Conservation (phyloP, 768 basidiomycete genomes). For the Candolleomyces aberdarensis region DNA sequence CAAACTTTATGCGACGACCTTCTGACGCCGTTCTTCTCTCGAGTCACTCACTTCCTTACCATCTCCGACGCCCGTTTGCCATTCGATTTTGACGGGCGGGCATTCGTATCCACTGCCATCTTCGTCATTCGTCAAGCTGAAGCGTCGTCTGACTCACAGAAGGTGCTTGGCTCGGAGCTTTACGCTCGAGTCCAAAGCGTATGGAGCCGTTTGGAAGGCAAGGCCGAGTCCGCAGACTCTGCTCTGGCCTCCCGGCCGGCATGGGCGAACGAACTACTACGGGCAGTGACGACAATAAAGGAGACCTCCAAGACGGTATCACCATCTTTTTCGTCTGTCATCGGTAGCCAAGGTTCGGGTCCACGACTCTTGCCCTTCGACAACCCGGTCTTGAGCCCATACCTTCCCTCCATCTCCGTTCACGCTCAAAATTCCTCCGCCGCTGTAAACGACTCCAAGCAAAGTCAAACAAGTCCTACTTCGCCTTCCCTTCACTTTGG, state of each 20-base stretch:
- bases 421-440: constrained; percentile 5
- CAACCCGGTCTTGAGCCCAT: constrained; percentile 28
- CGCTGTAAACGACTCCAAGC: not conserved
- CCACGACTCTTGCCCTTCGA: constrained; percentile 35
- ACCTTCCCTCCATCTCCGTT: constrained; percentile 19
- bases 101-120: constrained; percentile 45
- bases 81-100: constrained; percentile 52
- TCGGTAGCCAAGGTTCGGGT: not conserved
- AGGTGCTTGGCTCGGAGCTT: constrained; percentile 16
- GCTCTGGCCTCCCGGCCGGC: too few relatives aligned
- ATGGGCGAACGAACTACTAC: too few relatives aligned
- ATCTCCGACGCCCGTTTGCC: constrained; percentile 10
- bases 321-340: too few relatives aligned
- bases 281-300: too few relatives aligned
- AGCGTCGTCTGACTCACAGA: constrained; percentile 26
- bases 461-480: too few relatives aligned
- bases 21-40: constrained; percentile 36
- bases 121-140: constrained; percentile 25
- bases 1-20: constrained; percentile 32
- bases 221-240: too few relatives aligned
- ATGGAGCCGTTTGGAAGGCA: too few relatives aligned
- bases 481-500: constrained; percentile 35
- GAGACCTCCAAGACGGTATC: too few relatives aligned
- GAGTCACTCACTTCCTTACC: constrained; percentile 23
- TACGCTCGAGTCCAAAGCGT: constrained; percentile 8